A percentile compares a stretch with the other conserved stretches of the same genome.
These are phyloP conservation scores for Boletus huronensis DNA, from an alignment of 768 basidiomycete genomes.

Conservation along the genomic window DNA sequence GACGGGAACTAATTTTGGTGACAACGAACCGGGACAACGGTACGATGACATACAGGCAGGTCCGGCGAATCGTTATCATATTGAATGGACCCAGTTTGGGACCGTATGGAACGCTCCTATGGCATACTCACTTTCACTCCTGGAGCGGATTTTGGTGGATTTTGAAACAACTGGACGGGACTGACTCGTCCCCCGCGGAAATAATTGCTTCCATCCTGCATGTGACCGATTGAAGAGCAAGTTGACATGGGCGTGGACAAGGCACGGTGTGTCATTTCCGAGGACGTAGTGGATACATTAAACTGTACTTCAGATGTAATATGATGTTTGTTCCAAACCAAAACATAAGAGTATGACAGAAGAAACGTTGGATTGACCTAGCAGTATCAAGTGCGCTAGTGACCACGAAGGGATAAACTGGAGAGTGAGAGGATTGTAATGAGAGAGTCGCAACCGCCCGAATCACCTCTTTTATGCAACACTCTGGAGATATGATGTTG, in stretches of 20 bases:
- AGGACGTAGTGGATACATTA: conserved; percentile 2
- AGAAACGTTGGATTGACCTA: background rate
- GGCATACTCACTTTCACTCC: conserved; percentile 1
- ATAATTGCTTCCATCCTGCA: background rate
- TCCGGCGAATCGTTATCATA: conserved; percentile 14
- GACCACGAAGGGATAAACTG: background rate
- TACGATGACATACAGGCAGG: conserved; percentile 16
- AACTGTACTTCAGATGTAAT: background rate
- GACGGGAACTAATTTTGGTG: background rate
- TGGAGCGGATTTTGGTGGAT: conserved; percentile 10
- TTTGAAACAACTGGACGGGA: background rate
- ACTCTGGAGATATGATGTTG: background rate
- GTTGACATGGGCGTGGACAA: background rate
- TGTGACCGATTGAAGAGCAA: conserved; percentile 1
- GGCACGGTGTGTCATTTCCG: conserved; percentile 13
- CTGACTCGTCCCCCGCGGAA: conserved; percentile 11
- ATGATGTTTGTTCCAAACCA: background rate
- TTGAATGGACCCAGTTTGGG: background rate
- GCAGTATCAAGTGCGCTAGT: background rate
- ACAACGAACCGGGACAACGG: conserved; percentile 25
- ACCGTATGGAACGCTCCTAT: conserved; percentile 9
- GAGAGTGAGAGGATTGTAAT: background rate
- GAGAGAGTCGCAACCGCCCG: background rate
- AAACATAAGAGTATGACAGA: background rate
- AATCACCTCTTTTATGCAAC: background rate